Base-by-base conservation (phyloP, 306 rosid genomes). In the Quercus agrifolia region DNA sequence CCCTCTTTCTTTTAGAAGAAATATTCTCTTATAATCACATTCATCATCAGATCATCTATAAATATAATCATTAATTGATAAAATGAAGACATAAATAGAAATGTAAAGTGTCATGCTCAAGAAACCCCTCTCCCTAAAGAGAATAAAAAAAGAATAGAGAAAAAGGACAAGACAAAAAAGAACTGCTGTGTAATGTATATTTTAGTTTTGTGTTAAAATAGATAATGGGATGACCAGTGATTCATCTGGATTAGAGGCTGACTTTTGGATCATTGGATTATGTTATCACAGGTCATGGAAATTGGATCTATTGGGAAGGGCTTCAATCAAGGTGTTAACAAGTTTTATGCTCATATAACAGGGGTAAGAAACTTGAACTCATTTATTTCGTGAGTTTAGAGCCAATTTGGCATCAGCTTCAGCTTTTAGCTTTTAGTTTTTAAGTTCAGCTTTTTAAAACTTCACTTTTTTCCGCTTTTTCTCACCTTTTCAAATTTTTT, bases 261-360 rank as follows among this genome's bases (percentile, higher is more conserved):
- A 75, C 27, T 57, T 20, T 31, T 61, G 31, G 54, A 52, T 82
- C 44, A 66, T 79, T 83, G 78, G 67, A 56, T 67, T 74, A 55
- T 79, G 27, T 73, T 74, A 38, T 49, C 55, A 54, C 83, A 94
- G 98, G 85, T 92, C 62, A 63, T 94, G 63, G 97, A 94, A 86
- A 79, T 94, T 83, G 97, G 98, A 64, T 90, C 97, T 79, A 89
- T 94, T 56, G 97, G 98, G 67, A 94, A 89, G 91, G 88, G 85
- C 78, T 85, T 87, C 85, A 84, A 49, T 81, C 86, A 85, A 80
- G 97, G 91, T 30, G 88, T 46, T 33, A 85, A 76, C 30, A 84
- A 76, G 56, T 89, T 92, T 69, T 91, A 80, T 70, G 92, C 93
- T 76, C 98, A 94, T 75, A 75, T 74, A n/a, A 75, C 89, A 56